phyloP scores from a whole-genome alignment of 805 yeast genomes.

The Metschnikowia kunwiensis region DNA sequence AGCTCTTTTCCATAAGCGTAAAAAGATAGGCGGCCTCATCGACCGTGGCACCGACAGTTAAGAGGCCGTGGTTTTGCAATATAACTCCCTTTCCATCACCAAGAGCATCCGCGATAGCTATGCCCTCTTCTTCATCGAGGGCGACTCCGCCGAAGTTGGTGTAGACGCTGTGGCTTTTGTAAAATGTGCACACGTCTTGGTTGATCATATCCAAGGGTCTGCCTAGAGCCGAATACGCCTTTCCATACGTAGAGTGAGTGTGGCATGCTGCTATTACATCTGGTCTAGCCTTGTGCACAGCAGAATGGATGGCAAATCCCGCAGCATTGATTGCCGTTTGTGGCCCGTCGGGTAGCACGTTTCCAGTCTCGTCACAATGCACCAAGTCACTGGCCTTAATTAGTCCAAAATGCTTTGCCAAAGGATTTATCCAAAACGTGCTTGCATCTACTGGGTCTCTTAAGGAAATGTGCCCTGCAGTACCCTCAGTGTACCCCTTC shows the following conservation, averaged over 20 bases:
- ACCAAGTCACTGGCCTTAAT: conserved; percentile 40
- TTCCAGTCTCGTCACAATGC: conserved; percentile 57
- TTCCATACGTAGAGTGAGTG: conserved; percentile 63
- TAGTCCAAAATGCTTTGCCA: conserved; percentile 66
- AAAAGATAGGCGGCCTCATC: conserved; percentile 73
- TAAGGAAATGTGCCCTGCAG: conserved; percentile 83
- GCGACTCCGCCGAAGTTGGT: conserved; percentile 77
- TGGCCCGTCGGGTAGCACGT: conserved; percentile 57
- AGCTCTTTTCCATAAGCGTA: conserved; percentile 58
- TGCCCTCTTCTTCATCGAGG: conserved; percentile 60
- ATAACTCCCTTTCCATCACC: conserved; percentile 59
- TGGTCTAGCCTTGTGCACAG: conserved; percentile 63
- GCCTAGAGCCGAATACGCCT: conserved; percentile 64
- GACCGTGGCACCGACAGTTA: conserved; percentile 67
- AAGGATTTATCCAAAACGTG: conserved; percentile 88
- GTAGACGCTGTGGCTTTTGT: conserved; percentile 65
- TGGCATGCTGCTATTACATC: conserved; percentile 73
- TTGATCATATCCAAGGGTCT: conserved; percentile 71
- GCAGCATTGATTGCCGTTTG: conserved; percentile 58
- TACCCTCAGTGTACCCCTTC: conserved; percentile 70
- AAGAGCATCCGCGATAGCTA: conserved; percentile 55
- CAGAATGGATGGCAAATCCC: conserved; percentile 69
- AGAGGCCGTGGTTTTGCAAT: conserved; percentile 68
- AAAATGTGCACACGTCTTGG: conserved; percentile 72
- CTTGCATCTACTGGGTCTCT: conserved; percentile 79